Conservation (phyloP, 768 basidiomycete species). For the Mycena vitilis region DNA sequence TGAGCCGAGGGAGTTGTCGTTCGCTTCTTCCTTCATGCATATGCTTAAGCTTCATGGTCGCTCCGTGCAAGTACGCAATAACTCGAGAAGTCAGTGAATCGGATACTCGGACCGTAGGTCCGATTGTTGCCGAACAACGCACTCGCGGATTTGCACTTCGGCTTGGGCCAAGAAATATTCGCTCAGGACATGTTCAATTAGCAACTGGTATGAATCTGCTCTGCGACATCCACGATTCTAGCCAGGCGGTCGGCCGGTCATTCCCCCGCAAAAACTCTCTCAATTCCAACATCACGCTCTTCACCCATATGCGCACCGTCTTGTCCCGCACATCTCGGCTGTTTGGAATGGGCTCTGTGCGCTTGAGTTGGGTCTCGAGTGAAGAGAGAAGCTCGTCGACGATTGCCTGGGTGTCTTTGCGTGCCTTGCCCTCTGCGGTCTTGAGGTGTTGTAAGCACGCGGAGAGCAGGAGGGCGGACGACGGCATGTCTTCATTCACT, state of each 20-base stretch:
- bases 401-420: conserved; percentile 3
- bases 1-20: background rate
- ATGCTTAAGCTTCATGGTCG: no score
- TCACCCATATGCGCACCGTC: conserved; percentile 31
- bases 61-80: no score
- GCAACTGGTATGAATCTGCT: conserved; percentile 28
- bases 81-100: no score
- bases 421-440: conserved; percentile 3
- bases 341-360: conserved; percentile 25
- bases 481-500: conserved; percentile 18
- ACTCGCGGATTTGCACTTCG: no score
- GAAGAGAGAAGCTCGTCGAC: conserved; percentile 13
- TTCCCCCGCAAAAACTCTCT: conserved; percentile 23
- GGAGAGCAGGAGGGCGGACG: conserved; percentile 30
- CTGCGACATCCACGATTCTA: conserved; percentile 32
- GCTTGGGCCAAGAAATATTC: background rate
- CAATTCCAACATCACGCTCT: conserved; percentile 24
- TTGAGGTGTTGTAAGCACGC: conserved; percentile 29
- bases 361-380: conserved; percentile 12
- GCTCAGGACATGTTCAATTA: background rate
- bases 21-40: conserved; percentile 17
- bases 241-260: conserved; percentile 15
- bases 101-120: no score
- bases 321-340: conserved; percentile 32
- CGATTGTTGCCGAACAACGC: no score